phyloP scores from a whole-genome alignment of 108 stramenopile genomes.

The Cyclotella kingstonii region DNA sequence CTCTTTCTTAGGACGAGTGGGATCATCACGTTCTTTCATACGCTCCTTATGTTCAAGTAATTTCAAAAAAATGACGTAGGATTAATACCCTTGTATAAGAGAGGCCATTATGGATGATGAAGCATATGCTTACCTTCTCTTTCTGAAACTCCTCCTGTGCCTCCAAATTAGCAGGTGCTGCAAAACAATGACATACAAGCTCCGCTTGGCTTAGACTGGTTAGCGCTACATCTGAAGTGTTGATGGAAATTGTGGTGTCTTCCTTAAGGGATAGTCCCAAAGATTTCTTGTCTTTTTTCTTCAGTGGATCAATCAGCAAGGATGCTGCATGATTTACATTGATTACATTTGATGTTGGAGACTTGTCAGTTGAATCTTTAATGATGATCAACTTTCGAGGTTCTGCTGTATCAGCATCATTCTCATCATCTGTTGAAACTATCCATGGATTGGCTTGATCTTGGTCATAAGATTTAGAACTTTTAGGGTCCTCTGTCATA shows the following conservation, averaged over 20 bases:
- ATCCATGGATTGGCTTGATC: slow-evolving; percentile 42
- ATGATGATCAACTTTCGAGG: too few relatives aligned
- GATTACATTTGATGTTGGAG: slow-evolving; percentile 9
- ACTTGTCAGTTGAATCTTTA: slow-evolving; percentile 16
- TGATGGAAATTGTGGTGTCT: not conserved
- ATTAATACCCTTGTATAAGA: slow-evolving; percentile 1
- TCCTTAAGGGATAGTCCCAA: slow-evolving; percentile 6
- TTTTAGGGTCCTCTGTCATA: slow-evolving; percentile 1
- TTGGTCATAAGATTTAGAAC: not conserved
- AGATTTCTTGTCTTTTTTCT: slow-evolving; percentile 7
- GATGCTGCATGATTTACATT: slow-evolving; percentile 44
- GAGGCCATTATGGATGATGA: not conserved
- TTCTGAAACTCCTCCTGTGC: slow-evolving; percentile 87
- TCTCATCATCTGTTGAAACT: not conserved
- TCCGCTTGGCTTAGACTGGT: slow-evolving; percentile 77
- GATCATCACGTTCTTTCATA: slow-evolving; percentile 73
- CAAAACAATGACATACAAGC: slow-evolving; percentile 91
- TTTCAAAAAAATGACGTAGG: not conserved
- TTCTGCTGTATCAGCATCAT: too few relatives aligned
- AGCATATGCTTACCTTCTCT: slow-evolving; percentile 62
- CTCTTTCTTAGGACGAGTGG: slow-evolving; percentile 59
- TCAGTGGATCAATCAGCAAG: slow-evolving; percentile 34
- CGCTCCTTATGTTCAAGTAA: slow-evolving; percentile 19
- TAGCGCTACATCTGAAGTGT: slow-evolving; percentile 14
- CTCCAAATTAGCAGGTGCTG: slow-evolving; percentile 71